Evolutionary conservation across 73 alveolate genomes (phyloP).

Genomic region (Tetrahymena thermophila): DNA sequence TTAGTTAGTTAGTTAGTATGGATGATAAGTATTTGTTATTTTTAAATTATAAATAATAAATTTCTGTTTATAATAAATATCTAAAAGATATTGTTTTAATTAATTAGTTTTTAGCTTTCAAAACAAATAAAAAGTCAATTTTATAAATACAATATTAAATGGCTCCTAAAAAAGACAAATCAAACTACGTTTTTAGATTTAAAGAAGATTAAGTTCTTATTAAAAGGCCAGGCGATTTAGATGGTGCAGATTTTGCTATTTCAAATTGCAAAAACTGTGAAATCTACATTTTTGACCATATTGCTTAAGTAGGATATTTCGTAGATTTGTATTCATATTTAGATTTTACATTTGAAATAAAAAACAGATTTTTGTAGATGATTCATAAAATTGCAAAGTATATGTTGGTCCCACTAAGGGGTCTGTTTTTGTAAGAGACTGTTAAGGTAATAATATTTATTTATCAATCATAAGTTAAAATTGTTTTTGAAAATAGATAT

Average conservation of each 20-base stretch:
- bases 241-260: conserved; percentile 66
- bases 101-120: background rate
- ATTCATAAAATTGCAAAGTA: conserved; percentile 58
- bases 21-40: background rate
- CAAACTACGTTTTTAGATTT: conserved; percentile 52
- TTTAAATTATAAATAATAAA: too few species aligned
- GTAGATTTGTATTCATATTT: background rate
- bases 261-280: conserved; percentile 60
- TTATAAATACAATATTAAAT: background rate
- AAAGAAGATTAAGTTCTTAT: conserved; percentile 52
- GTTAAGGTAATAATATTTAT: conserved; percentile 4
- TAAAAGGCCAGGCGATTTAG: conserved; percentile 72
- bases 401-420: conserved; percentile 68
- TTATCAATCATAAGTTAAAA: background rate
- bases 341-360: background rate
- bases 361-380: conserved; percentile 53
- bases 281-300: conserved; percentile 58
- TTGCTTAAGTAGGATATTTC: conserved; percentile 48
- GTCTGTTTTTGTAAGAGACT: conserved; percentile 65
- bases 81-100: background rate
- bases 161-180: conserved; percentile 48
- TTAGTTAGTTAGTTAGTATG: background rate
- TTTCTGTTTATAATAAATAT: background rate
- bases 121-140: background rate
- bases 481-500: conserved; percentile 4